These are phyloP conservation scores for Mrakiaceae sp. DNA, from an alignment of 1,284 basidiomycete genomes.

Conservation along the genomic window DNA sequence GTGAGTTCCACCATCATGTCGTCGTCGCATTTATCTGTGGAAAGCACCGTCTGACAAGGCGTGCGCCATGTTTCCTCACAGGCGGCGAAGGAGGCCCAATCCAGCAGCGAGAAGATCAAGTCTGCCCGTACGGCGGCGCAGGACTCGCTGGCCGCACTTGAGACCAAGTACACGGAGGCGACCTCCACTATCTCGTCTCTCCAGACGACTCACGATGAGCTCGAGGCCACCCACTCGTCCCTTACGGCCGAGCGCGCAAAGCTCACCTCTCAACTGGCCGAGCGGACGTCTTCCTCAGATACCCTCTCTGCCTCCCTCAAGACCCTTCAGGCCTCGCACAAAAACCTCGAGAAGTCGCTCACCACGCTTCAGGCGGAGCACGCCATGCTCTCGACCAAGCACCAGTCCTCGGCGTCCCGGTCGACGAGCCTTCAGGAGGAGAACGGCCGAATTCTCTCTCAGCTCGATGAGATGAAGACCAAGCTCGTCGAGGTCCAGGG, in stretches of 20 bases:
- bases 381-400: conserved; percentile 15
- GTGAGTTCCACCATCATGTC: conserved; percentile 21
- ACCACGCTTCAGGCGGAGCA: conserved; percentile 14
- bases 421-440: conserved; percentile 29
- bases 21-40: too few species aligned
- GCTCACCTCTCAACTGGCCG: not conserved
- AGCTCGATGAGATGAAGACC: conserved; percentile 33
- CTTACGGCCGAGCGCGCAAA: not conserved
- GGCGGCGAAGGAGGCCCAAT: not conserved
- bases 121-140: conserved; percentile 5
- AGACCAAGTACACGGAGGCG: conserved; percentile 11
- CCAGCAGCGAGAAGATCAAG: not conserved
- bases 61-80: not conserved
- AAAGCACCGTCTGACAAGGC: not conserved
- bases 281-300: not conserved
- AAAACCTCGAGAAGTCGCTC: not conserved
- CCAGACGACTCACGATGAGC: not conserved
- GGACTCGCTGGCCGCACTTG: not conserved
- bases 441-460: conserved; percentile 32
- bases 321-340: not conserved
- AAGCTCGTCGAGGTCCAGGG: conserved; percentile 32
- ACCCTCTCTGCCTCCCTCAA: not conserved
- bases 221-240: conserved; percentile 3
- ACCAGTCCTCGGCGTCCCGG: conserved; percentile 8
- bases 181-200: conserved; percentile 17